Evolutionary conservation across 257 asterid species (phyloP), one percentile per base, ranked within the genome.

Genomic region (Pogostemon cablin): DNA sequence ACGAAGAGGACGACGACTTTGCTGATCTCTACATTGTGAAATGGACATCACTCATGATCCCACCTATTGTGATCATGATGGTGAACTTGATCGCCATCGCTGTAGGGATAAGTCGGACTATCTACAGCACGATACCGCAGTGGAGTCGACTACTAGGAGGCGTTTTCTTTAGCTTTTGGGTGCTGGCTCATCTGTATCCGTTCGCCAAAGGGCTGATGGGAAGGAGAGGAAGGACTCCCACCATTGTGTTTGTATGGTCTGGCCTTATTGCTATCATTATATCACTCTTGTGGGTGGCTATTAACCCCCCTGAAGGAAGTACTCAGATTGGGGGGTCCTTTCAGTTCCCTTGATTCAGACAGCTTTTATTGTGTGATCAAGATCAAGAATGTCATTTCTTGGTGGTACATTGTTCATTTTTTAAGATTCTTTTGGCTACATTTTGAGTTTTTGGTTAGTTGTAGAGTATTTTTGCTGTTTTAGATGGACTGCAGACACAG

Each of bases 81-180:
- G 87, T 83, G 43, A 87, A 87, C 65, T 49, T 83, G 86, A 87
- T 87, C 32, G 95, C 88, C 0, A 88, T 88, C 38, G 95, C 95
- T 0, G 89, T 88, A 11, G 95, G 91, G 2, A 17, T 88, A 7
- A 88, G 95, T 70, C 75, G 95, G 32, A 88, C 91, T 2, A 84
- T 85, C 9, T 88, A 88, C 58, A 88, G 95, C 43, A 82, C 66
- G 3, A 88, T 88, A 67, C 91, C 91, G 0, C 91, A 88, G 50
- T 88, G 95, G 95, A 88, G 91, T 77, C 83, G 95, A 9, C 76
- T 88, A 9, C 3, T 88, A 0, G 95, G 95, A 2, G 95, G 91
- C 7, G 86, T 84, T 46, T 88, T 88, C 86, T 88, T 88, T 72
- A 88, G 95, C 59, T 88, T 88, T 58, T 88, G 95, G 95, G 95